These are phyloP conservation scores for Nakazawaea holstii DNA, from an alignment of 805 yeast genomes.

Conservation along the genomic window DNA sequence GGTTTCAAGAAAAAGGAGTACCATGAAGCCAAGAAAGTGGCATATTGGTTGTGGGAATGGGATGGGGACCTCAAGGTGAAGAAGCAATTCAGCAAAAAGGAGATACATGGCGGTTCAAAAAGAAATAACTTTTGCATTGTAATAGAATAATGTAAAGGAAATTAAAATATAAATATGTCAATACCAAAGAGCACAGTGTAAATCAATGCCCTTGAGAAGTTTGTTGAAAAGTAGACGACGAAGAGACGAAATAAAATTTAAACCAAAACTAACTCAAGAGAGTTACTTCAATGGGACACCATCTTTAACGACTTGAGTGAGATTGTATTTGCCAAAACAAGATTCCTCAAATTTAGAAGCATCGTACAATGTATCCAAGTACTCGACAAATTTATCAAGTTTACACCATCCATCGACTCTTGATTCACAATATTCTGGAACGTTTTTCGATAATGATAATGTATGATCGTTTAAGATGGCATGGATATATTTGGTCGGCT, in stretches of 20 bases:
- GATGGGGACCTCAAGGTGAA: conserved; percentile 21
- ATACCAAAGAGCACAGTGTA: too few relatives aligned
- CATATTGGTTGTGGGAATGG: conserved; percentile 65
- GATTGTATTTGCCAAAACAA: conserved; percentile 12
- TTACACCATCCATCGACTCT: conserved; percentile 18
- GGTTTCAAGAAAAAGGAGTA: conserved; percentile 49
- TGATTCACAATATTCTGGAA: conserved; percentile 15
- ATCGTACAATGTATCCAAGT: conserved; percentile 13
- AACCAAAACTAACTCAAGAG: too few relatives aligned
- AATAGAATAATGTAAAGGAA: conserved; percentile 16
- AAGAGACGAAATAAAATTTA: too few relatives aligned
- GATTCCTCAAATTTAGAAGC: conserved; percentile 1
- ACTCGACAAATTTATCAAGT: conserved; percentile 12
- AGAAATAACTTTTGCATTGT: conserved; percentile 69
- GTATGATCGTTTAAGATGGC: conserved; percentile 15
- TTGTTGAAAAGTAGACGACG: too few relatives aligned
- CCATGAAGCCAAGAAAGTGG: conserved; percentile 65
- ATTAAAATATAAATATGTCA: too few relatives aligned
- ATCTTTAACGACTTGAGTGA: conserved; percentile 65
- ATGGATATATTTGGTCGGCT: conserved; percentile 12
- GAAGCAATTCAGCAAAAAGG: conserved; percentile 33
- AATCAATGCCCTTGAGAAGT: too few relatives aligned
- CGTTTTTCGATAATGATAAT: conserved; percentile 11
- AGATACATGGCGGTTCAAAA: conserved; percentile 48
- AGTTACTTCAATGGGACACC: conserved; percentile 64